phyloP scores from a whole-genome alignment of 2,329 filamentous ascomycete genomes.

The Pyrenophora tritici-repentis region DNA sequence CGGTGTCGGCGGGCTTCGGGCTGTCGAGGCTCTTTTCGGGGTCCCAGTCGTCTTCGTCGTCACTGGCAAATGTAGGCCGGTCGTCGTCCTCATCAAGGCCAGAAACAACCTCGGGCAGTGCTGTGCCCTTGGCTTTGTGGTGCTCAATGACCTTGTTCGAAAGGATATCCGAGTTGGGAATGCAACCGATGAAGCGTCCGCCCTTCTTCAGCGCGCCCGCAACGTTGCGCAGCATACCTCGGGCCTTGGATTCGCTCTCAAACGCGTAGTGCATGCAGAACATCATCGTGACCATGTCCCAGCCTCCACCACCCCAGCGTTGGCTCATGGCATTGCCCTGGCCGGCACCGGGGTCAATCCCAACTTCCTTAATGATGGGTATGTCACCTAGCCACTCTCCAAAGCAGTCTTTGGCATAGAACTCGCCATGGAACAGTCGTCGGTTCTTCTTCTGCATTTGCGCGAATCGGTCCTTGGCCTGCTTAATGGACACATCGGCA shows the following conservation, averaged over 20 bases:
- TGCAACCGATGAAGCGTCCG: constrained; percentile 90
- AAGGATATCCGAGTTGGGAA: constrained; percentile 95
- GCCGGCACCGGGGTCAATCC: constrained; percentile 75
- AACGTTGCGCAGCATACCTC: constrained; percentile 92
- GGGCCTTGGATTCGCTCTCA: constrained; percentile 85
- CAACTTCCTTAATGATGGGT: constrained; percentile 80
- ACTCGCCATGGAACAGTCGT: constrained; percentile 80
- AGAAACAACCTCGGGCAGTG: constrained; percentile 45
- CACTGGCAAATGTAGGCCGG: constrained; percentile 43
- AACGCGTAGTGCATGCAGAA: constrained; percentile 99
- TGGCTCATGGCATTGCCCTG: constrained; percentile 63
- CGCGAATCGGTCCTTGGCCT: constrained; percentile 82
- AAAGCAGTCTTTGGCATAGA: constrained; percentile 91
- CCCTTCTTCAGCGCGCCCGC: constrained; percentile 90
- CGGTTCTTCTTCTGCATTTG: constrained; percentile 67
- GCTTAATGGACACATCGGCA: constrained; percentile 87
- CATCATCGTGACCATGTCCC: constrained; percentile 98
- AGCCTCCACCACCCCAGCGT: constrained; percentile 73
- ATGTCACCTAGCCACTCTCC: constrained; percentile 81
- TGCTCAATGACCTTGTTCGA: constrained; percentile 76
- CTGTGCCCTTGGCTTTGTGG: constrained; percentile 60
- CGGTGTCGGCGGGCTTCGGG: constrained; percentile 43
- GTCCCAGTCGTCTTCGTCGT: constrained; percentile 52
- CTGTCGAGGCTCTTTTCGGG: constrained; percentile 52
- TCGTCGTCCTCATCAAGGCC: constrained; percentile 37